Evolutionary conservation across 2,329 filamentous ascomycete genomes (phyloP).

Genomic region (Penicillium sp.): DNA sequence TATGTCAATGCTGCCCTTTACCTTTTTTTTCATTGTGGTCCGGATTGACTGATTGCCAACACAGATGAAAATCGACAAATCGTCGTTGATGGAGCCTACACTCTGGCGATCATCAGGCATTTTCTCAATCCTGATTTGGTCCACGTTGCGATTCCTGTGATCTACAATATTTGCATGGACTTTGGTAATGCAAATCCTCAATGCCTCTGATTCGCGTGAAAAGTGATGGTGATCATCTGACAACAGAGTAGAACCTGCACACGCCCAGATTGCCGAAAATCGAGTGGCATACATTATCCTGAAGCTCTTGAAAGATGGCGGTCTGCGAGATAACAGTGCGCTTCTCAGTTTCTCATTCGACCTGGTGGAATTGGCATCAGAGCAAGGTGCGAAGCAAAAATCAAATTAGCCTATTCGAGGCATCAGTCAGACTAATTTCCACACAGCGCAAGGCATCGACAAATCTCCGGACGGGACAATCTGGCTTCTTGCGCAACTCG

Average conservation of each 20-base stretch:
- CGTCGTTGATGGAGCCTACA: constrained; percentile 37
- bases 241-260: constrained; percentile 32
- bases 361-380: constrained; percentile 34
- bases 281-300: constrained; percentile 33
- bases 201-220: not conserved
- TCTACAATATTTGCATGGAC: constrained; percentile 44
- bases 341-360: constrained; percentile 36
- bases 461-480: constrained; percentile 32
- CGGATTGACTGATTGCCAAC: constrained; percentile 7
- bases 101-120: constrained; percentile 32
- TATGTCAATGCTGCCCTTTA: constrained; percentile 12
- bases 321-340: constrained; percentile 27
- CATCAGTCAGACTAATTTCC: constrained; percentile 3
- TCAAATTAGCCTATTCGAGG: not conserved
- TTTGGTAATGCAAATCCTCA: constrained; percentile 28
- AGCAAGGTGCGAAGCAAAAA: constrained; percentile 31
- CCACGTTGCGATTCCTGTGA: constrained; percentile 38
- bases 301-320: constrained; percentile 29
- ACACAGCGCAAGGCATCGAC: constrained; percentile 30
- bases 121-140: constrained; percentile 31
- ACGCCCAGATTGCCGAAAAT: constrained; percentile 34
- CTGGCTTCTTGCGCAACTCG: constrained; percentile 30
- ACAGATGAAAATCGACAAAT: constrained; percentile 39
- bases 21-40: not conserved
- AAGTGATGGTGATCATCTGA: constrained; percentile 13